Evolutionary conservation across 495 filamentous ascomycete species (phyloP), one percentile per base, ranked within the genome.

Genomic region (Daldinia decipiens): DNA sequence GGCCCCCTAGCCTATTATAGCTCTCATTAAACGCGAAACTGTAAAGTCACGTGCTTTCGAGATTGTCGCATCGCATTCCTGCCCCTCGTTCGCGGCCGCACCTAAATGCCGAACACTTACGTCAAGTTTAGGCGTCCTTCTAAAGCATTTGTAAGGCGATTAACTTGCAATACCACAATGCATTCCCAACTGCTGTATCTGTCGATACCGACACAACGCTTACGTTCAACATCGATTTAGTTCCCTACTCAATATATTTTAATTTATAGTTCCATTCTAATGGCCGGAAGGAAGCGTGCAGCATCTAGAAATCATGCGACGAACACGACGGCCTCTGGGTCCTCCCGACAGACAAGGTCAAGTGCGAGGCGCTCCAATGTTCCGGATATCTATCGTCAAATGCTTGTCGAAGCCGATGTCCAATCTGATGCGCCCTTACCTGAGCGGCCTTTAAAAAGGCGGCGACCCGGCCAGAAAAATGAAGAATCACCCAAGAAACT

Each of bases 391-490:
- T 92, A 92, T 67, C 83, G 77, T 50, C 87, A 92, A 63, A 88
- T 93, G 89, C 81, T 93, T 19, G 82, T 80, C 19, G 89, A 92
- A 74, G 89, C 87, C 29, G 82, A 86, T 54, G 80, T 53, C 75
- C 81, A 65, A 78, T 81, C 54, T 64, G 76, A 43, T 45, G 24
- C 62, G 17, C 53, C 58, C 13, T 39, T 39, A 13, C 59, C 70
- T 1, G 79, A 82, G 59, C 77, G 76, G 54, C 78, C 82, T 0
- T 38, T 76, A 19, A 81, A 85, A 34, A 78, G 81, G 31, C 81
- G 81, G 65, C 76, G 81, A 24, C 79, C 79, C 9, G 77, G 79
- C 17, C 81, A 85, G 75, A 80, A 64, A 38, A 68, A 70, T 65
- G 61, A 70, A 43, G 36, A 68, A 65, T 45, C 68, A 21, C 54